Conservation (phyloP, 768 basidiomycete genomes). For the Auriculariales sp. region DNA sequence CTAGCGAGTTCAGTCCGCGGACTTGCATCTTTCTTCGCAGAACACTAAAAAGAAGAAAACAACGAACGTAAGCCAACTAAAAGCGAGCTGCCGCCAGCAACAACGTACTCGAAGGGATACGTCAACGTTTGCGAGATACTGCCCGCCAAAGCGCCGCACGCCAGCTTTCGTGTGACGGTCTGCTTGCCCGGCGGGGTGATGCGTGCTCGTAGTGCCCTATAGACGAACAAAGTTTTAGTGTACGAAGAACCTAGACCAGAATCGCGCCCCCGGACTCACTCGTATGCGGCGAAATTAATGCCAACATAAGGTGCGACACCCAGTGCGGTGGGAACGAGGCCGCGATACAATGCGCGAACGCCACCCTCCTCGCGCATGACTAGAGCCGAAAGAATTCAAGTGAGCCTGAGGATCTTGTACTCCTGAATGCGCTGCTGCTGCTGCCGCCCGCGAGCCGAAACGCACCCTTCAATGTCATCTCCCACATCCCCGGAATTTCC, state of each 20-base stretch:
- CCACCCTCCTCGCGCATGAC: conserved; percentile 91
- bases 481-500: conserved; percentile 38
- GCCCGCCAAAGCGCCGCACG: conserved; percentile 82
- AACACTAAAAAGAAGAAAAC: too few species aligned
- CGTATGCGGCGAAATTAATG: conserved; percentile 92
- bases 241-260: not conserved
- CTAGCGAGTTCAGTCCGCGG: conserved; percentile 51
- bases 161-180: conserved; percentile 51
- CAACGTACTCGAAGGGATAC: conserved; percentile 96
- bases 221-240: not conserved
- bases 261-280: conserved; percentile 23
- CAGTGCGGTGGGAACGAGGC: conserved; percentile 66
- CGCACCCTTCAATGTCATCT: conserved; percentile 61
- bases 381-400: too few species aligned
- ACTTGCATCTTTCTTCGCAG: conserved; percentile 94
- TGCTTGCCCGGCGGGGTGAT: conserved; percentile 74
- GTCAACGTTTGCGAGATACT: conserved; percentile 87
- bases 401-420: too few species aligned
- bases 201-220: conserved; percentile 40
- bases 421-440: too few species aligned
- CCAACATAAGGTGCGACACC: conserved; percentile 73
- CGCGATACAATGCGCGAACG: conserved; percentile 72
- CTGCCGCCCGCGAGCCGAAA: too few species aligned
- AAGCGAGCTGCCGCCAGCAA: too few species aligned
- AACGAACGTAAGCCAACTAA: too few species aligned